These are phyloP conservation scores for Pluteus cervinus DNA, from an alignment of 768 basidiomycete species.

Conservation along the genomic window DNA sequence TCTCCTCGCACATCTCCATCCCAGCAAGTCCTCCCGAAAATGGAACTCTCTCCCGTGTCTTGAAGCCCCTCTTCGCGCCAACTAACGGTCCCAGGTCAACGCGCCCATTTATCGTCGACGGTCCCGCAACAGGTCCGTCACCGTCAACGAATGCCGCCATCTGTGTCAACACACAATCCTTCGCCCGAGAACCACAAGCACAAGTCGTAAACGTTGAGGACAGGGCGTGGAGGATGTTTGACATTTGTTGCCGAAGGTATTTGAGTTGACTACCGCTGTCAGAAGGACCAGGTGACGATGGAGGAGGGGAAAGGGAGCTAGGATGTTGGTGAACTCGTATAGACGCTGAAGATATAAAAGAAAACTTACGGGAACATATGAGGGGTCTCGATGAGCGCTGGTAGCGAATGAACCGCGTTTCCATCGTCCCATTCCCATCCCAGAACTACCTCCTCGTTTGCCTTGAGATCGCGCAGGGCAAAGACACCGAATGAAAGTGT, in stretches of 20 bases:
- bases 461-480: conserved; percentile 66
- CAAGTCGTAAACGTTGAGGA: conserved; percentile 69
- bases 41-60: conserved; percentile 50
- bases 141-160: conserved; percentile 57
- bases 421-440: conserved; percentile 98
- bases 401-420: conserved; percentile 74
- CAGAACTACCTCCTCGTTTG: conserved; percentile 80
- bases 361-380: conserved; percentile 50
- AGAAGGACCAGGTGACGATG: conserved; percentile 5
- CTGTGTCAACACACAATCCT: conserved; percentile 57
- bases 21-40: conserved; percentile 59
- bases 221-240: conserved; percentile 64
- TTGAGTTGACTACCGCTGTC: conserved; percentile 32
- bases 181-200: conserved; percentile 59
- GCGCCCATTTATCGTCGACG: not conserved
- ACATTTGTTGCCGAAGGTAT: conserved; percentile 59
- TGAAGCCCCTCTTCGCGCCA: conserved; percentile 54
- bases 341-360: conserved; percentile 10
- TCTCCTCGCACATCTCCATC: conserved; percentile 39
- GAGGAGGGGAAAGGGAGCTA: conserved; percentile 8
- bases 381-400: conserved; percentile 57
- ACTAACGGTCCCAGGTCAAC: conserved; percentile 61
- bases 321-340: conserved; percentile 13
- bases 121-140: conserved; percentile 4
- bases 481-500: conserved; percentile 74